Base-by-base conservation (phyloP, 2,329 filamentous ascomycete species). In the Eutypa lata region DNA sequence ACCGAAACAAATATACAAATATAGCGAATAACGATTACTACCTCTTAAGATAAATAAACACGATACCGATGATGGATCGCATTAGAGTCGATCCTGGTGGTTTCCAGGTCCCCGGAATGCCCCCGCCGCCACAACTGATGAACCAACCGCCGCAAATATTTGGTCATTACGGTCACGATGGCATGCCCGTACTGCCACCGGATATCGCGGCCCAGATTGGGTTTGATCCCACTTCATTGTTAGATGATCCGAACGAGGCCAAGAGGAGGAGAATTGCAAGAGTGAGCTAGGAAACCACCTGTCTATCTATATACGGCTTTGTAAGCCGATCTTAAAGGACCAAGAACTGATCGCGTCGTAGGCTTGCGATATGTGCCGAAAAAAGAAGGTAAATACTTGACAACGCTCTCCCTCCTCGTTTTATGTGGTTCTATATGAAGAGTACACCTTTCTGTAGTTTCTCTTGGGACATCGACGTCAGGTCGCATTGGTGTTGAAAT, bases 221-320 rank as follows among this genome's bases (percentile, higher is more conserved):
- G 56, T 75, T 78, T 24, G 81, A 84, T 57, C 78, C 81, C 21
- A 76, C 75, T 21, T 70, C 77, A 40, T 67, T 86, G 55, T 72
- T 85, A 52, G 83, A 86, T 58, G 85, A 89, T 62, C 80, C 81
- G 51, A 90, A 87, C 63, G 93, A 97, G 66, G 84, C 91, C 19
- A 97, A 96, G 78, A 82, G 91, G 68, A 82, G 92, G 71, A 84
- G 91, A 65, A 96, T 96, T 64, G 91, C 91, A 55, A 84, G 90
- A 75, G 90, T 93, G 81, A 76, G 84, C 52, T 22, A 51, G 24
- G 38, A 28, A 21, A 45, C 44, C 18, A 24, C 40, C 46, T 31
- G 10, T 31, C 26, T 31, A 31, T 50, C 37, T 33, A 47, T 31
- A 28, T 26, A 26, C 18, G 26, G 35, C 26, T 19, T n/a, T 19